Percentiles rank a stretch among this genome's conserved stretches.
Conservation (phyloP, 805 yeast genomes). For the Komagataella kurtzmanii region DNA sequence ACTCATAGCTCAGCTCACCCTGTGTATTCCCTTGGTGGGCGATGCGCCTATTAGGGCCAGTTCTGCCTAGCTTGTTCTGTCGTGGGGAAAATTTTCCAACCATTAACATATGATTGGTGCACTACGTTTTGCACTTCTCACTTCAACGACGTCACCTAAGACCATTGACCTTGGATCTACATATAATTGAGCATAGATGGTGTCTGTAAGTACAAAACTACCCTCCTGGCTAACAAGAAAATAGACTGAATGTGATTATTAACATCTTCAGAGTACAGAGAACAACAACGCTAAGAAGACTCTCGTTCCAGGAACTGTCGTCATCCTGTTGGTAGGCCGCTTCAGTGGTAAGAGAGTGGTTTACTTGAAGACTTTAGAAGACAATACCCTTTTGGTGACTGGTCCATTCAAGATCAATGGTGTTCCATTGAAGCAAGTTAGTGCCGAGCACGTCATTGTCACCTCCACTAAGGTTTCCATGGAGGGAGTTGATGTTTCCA, state of each 20-base stretch:
- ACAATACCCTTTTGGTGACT: slow-evolving; percentile 91
- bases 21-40: not conserved
- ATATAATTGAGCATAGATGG: not conserved
- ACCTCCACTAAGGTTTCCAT: slow-evolving; percentile 88
- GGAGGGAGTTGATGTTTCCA: slow-evolving; percentile 70
- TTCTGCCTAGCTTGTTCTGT: not conserved
- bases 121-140: not conserved
- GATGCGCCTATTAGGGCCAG: too few relatives aligned
- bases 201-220: not conserved
- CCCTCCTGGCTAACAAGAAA: slow-evolving; percentile 34
- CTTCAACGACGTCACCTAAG: not conserved
- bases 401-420: slow-evolving; percentile 99
- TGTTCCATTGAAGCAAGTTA: slow-evolving; percentile 98
- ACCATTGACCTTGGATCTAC: not conserved
- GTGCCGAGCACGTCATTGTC: slow-evolving; percentile 97
- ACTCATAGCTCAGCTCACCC: not conserved
- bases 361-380: slow-evolving; percentile 91
- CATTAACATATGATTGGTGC: not conserved
- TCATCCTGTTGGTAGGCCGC: slow-evolving; percentile 96
- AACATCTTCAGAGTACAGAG: slow-evolving; percentile 19
- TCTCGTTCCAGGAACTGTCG: slow-evolving; percentile 94
- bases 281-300: slow-evolving; percentile 47
- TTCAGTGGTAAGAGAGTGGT: slow-evolving; percentile 99
- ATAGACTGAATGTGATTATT: not conserved
- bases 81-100: not conserved